Base-by-base conservation (phyloP, 345 rosid species). In the Linum tenue region DNA sequence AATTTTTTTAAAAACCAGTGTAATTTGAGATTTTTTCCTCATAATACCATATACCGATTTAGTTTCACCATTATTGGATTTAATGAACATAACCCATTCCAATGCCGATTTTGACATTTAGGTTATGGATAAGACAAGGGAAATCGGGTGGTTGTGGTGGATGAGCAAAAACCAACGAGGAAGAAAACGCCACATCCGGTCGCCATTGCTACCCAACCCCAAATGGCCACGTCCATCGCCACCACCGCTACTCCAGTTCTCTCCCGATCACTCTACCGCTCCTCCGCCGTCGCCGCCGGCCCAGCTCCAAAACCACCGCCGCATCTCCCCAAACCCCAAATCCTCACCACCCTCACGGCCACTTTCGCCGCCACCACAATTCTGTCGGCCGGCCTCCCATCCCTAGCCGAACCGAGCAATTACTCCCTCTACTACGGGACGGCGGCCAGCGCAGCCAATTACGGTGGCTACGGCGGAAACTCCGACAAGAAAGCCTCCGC, bases 401-500 rank as follows among this genome's bases (percentile, higher is more conserved):
- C 86, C 14, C 68, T 84, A 0, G 87, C 89, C 5, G 80, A 72
- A 11, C 42, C 74, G 4, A 35, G 69, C 15, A 9, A 85, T 22
- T 92, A 69, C 84, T 59, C 65, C 57, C 0, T 89, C 61, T 92
- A 89, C 87, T 89, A 89, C 80, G 98, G 95, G 70, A 92, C 96
- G 41, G 96, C 98, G 36, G 95, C 96, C 69, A 92, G 96, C 73
- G 95, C 96, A 38, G 87, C 98, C 40, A 92, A 89, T 76, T 92
- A 92, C 70, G 95, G 96, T 0, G 92, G 97, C 0, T 92, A 84
- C 66, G 98, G 94, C 1, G 96, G 98, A 0, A 92, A 92, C 69
- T 86, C 98, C 39, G 91, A 82, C 86, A 84, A 86, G 77, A 86
- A 87, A 71, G 67, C 88, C 44, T 79, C 97, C n/a, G 97, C 97